Conservation (phyloP, 768 basidiomycete species). For the Boletus rubescentipes region DNA sequence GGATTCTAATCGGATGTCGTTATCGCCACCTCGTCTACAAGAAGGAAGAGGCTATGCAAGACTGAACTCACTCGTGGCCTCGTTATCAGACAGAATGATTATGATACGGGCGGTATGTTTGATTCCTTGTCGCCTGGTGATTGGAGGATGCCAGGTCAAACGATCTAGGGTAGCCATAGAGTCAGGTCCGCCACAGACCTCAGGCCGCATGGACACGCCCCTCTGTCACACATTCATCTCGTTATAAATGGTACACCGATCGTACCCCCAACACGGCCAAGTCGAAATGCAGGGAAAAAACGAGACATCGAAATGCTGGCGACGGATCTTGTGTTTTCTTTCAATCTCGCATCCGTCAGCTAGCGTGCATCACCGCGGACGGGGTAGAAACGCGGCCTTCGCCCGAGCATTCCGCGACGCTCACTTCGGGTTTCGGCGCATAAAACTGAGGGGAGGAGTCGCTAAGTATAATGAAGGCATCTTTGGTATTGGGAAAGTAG, state of each 20-base stretch:
- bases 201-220: background rate
- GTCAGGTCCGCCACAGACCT: background rate
- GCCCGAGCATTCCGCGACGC: constrained; percentile 25
- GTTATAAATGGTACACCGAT: background rate
- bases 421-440: constrained; percentile 14
- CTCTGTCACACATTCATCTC: constrained; percentile 18
- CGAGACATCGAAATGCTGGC: background rate
- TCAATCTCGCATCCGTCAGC: constrained; percentile 10
- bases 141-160: background rate
- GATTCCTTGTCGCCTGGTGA: background rate
- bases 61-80: background rate
- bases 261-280: background rate
- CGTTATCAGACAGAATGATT: background rate
- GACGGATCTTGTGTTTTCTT: constrained; percentile 1
- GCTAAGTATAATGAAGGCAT: constrained; percentile 4
- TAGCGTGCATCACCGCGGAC: constrained; percentile 14
- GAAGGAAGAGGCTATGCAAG: constrained; percentile 6
- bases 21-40: background rate
- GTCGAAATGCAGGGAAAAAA: background rate
- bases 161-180: background rate
- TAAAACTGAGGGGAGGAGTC: background rate
- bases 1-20: background rate
- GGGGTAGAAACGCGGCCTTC: background rate
- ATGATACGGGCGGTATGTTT: background rate
- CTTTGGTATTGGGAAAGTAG: background rate